Evolutionary conservation across 352 stramenopile genomes (phyloP).

Genomic region (Globisporangium sylvaticum): DNA sequence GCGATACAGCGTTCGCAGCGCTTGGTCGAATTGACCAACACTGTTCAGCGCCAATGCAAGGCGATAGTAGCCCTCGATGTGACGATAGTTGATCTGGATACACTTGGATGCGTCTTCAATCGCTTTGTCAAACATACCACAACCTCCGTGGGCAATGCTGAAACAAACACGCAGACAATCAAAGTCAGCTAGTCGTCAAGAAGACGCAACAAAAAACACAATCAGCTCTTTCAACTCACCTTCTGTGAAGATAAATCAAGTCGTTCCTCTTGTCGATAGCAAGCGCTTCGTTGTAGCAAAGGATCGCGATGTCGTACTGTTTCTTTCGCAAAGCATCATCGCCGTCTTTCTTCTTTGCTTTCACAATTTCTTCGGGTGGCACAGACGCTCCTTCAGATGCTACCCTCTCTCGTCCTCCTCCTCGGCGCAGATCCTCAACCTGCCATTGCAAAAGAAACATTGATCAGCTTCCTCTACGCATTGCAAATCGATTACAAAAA

Average conservation of each 20-base stretch:
- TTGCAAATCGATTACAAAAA: background rate
- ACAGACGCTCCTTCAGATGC: constrained; percentile 23
- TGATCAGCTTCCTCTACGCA: background rate
- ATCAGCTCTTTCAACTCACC: constrained; percentile 6
- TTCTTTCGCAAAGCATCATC: constrained; percentile 46
- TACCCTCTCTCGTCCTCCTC: constrained; percentile 20
- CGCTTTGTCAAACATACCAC: constrained; percentile 30
- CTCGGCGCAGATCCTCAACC: constrained; percentile 15
- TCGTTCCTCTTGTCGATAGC: constrained; percentile 49
- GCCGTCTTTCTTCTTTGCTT: constrained; percentile 30
- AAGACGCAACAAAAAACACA: background rate
- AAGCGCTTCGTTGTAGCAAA: constrained; percentile 46
- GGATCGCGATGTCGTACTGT: constrained; percentile 42
- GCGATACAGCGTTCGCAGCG: constrained; percentile 48
- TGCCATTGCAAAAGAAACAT: background rate
- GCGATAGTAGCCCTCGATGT: constrained; percentile 54
- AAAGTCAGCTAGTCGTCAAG: background rate
- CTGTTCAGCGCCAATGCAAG: constrained; percentile 43
- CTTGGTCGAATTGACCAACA: constrained; percentile 41
- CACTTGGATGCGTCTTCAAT: constrained; percentile 54
- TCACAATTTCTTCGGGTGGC: constrained; percentile 11
- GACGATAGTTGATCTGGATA: constrained; percentile 58
- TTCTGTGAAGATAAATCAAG: constrained; percentile 48
- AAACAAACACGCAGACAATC: background rate
- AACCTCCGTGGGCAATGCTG: constrained; percentile 41